Percentiles rank a stretch among this genome's conserved stretches.
Conservation (phyloP, 1,139 yeast species). For the Candida frijolesensis region DNA sequence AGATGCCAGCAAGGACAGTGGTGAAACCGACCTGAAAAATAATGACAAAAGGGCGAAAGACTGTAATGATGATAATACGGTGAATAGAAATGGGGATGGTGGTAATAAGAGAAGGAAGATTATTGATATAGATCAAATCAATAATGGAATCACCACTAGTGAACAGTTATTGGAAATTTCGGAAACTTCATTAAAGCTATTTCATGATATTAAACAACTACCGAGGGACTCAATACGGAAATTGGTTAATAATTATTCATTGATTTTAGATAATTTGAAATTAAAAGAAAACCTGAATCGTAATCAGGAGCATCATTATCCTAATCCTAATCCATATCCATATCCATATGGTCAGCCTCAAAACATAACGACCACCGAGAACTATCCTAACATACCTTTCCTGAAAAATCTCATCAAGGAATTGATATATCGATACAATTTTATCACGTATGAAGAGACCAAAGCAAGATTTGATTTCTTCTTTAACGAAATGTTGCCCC, state of each 20-base stretch:
- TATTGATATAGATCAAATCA: constrained; percentile 5
- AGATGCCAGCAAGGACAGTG: background rate
- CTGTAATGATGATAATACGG: background rate
- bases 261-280: constrained; percentile 7
- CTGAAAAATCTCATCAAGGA: constrained; percentile 45
- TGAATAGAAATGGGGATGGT: background rate
- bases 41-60: constrained; percentile 3
- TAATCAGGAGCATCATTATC: background rate
- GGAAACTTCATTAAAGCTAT: constrained; percentile 7
- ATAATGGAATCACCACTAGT: background rate
- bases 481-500: constrained; percentile 39
- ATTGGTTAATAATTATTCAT: constrained; percentile 7
- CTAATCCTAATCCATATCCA: background rate
- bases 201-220: background rate
- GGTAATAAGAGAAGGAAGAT: constrained; percentile 8
- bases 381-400: constrained; percentile 39
- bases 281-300: background rate
- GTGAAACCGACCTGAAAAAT: constrained; percentile 7
- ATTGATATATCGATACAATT: constrained; percentile 27
- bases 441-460: constrained; percentile 29
- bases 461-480: constrained; percentile 37
- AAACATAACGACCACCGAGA: background rate
- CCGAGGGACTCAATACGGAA: background rate
- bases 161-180: constrained; percentile 5
- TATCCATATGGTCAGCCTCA: background rate